A percentile compares a stretch with the other conserved stretches of the same genome.
These are phyloP conservation scores for Neonectria coccinea DNA, from an alignment of 2,329 filamentous ascomycete species.

Conservation along the genomic window DNA sequence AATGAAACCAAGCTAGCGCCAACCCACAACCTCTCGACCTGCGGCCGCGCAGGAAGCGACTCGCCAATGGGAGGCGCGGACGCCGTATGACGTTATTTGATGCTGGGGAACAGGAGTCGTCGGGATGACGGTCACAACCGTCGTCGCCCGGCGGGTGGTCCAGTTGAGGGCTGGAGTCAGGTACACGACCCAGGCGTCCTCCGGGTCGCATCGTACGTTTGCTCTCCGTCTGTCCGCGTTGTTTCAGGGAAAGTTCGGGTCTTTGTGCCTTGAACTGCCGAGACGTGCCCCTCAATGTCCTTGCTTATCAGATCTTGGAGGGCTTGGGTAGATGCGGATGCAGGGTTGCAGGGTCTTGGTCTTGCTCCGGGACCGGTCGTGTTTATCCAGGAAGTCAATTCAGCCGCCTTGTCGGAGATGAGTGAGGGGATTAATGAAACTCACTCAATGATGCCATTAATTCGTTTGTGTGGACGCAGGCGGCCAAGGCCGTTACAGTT, in stretches of 20 bases:
- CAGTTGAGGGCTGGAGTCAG: not conserved
- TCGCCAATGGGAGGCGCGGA: slow-evolving; percentile 7
- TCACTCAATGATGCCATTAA: not conserved
- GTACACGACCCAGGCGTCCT: not conserved
- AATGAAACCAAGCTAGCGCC: slow-evolving; percentile 23
- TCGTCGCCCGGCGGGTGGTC: not conserved
- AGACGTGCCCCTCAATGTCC: not conserved
- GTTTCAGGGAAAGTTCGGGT: not conserved
- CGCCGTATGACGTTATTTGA: slow-evolving; percentile 21
- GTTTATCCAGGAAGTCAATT: not conserved
- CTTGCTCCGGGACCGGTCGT: not conserved
- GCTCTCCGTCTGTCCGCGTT: not conserved
- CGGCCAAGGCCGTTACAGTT: not conserved
- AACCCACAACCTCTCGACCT: slow-evolving; percentile 1
- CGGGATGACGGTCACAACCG: not conserved
- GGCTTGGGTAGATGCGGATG: not conserved
- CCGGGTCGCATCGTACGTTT: not conserved
- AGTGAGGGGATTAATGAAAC: not conserved
- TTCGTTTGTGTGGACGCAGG: not conserved
- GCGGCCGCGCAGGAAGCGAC: not conserved
- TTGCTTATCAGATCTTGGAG: not conserved
- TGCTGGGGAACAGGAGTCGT: no score
- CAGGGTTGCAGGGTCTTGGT: not conserved
- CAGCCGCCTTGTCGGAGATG: not conserved
- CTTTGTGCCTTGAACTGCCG: not conserved